phyloP scores from a whole-genome alignment of 768 basidiomycete genomes.

The Tricholoma furcatifolium region DNA sequence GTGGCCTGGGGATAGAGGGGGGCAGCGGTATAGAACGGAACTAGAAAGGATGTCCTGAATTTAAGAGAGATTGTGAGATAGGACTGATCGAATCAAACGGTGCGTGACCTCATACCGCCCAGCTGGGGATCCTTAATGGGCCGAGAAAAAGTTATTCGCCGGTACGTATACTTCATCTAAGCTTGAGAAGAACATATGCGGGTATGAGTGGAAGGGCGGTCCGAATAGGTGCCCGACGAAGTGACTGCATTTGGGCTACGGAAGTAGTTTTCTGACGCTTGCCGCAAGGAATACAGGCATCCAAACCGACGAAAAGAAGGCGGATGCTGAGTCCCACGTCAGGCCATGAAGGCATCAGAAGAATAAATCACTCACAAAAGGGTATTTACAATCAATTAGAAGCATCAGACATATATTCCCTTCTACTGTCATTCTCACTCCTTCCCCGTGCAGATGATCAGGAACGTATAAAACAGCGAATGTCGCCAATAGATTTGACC shows the following conservation, averaged over 20 bases:
- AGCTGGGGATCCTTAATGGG: constrained; percentile 3
- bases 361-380: constrained; percentile 12
- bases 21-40: constrained; percentile 5
- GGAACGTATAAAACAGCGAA: constrained; percentile 11
- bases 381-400: constrained; percentile 15
- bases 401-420: constrained; percentile 11
- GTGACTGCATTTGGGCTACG: constrained; percentile 22
- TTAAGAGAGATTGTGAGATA: constrained; percentile 15
- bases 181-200: constrained; percentile 9
- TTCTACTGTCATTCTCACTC: constrained; percentile 11
- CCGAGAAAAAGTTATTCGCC: constrained; percentile 3
- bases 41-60: constrained; percentile 2
- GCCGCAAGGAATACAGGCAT: constrained; percentile 19
- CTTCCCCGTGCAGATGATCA: constrained; percentile 14
- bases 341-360: constrained; percentile 16
- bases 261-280: constrained; percentile 24
- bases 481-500: not conserved
- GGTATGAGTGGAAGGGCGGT: constrained; percentile 12
- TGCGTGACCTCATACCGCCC: constrained; percentile 10
- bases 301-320: constrained; percentile 18
- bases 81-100: constrained; percentile 12
- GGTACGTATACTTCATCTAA: not conserved
- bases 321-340: constrained; percentile 16
- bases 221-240: constrained; percentile 17
- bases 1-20: not conserved